Base-by-base conservation (phyloP, 108 stramenopile species). In the Nitzschia inconspicua region DNA sequence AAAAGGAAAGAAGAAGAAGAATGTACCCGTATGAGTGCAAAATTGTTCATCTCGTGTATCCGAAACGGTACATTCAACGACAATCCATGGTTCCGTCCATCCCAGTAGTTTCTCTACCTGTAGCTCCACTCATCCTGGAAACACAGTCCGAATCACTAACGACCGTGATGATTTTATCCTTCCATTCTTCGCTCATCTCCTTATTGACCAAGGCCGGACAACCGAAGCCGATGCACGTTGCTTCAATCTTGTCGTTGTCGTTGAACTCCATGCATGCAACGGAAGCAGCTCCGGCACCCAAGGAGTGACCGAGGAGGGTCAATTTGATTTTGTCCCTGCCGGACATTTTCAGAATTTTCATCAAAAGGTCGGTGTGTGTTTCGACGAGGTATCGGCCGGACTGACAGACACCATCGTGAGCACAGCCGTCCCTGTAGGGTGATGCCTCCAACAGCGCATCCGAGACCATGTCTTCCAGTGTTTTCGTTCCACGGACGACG, bases 251-350 rank as follows among this genome's bases (percentile, higher is more conserved):
- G 25, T 40, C 26, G 23, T 73, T 11, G n/a, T 62, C 69, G 47
- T 84, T 77, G 63, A 80, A 76, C 35, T 86, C 78, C 54, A 83
- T 80, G 26, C 77, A 84, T 1, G 82, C 78, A 53, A 90, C 84
- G 2, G 85, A 65, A 4, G 84, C 88, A 9, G 83, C 79, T 7
- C 84, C 88, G n/a, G 88, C 88, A 4, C 88, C 88, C 4, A 90
- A 54, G 16, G 72, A 74, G 44, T 90, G 85, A 8, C 88, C 88
- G 30, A 89, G 66, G 40, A 89, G 48, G 14, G 67, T 82, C 29
- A 91, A 51, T 10, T 83, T 67, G 5, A 88, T 60, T 47, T 79
- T 83, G 14, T 65, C 66, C 49, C 75, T 80, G n/a, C 74, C 71
- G 0, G 83, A 73, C 8, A 57, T 56, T 22, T 77, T 19, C 23